phyloP scores from a whole-genome alignment of 352 stramenopile species.

The Thalassiosira hispida region DNA sequence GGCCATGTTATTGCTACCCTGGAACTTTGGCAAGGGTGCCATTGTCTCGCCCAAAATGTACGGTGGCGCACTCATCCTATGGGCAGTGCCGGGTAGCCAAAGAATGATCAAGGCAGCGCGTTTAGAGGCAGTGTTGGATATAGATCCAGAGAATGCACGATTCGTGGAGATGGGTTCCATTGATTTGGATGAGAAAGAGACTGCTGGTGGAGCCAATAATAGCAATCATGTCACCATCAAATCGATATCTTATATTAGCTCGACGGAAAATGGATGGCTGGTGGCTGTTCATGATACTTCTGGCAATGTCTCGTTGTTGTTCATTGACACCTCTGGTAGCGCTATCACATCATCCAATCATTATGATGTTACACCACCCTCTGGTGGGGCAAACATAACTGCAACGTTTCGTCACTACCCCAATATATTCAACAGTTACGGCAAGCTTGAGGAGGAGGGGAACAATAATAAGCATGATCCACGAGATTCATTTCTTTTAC shows the following conservation, averaged over 20 bases:
- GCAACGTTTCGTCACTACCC: conserved; percentile 52
- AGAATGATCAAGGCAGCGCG: conserved; percentile 54
- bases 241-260: conserved; percentile 55
- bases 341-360: neutral
- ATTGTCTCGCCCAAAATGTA: conserved; percentile 53
- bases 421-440: conserved; percentile 51
- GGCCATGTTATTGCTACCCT: conserved; percentile 66
- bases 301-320: conserved; percentile 50
- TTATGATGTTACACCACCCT: neutral
- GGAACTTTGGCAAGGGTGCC: conserved; percentile 63
- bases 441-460: neutral
- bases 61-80: conserved; percentile 64
- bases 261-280: conserved; percentile 54
- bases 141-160: conserved; percentile 62
- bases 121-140: conserved; percentile 64
- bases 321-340: conserved; percentile 45
- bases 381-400: conserved; percentile 15
- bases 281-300: conserved; percentile 48
- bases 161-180: conserved; percentile 60
- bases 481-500: conserved; percentile 39
- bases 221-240: no score
- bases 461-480: conserved; percentile 40
- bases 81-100: conserved; percentile 29
- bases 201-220: neutral
- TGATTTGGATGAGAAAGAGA: conserved; percentile 38